These are phyloP conservation scores for Panellus pusillus DNA, from an alignment of 768 basidiomycete genomes.

Conservation along the genomic window DNA sequence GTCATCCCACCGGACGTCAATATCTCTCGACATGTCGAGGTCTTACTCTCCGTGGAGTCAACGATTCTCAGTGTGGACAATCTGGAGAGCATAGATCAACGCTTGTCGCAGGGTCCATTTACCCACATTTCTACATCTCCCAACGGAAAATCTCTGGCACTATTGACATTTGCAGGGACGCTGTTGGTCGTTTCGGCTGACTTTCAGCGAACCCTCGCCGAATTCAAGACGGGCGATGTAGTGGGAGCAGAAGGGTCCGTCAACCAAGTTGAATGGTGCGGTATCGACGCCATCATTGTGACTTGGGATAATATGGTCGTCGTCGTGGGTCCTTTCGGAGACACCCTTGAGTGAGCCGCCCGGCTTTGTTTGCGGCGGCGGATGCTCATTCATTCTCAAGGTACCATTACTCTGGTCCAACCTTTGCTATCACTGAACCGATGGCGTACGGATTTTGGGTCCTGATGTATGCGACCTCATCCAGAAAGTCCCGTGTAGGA, in stretches of 20 bases:
- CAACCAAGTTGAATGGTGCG: constrained; percentile 89
- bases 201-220: constrained; percentile 85
- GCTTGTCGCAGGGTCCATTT: constrained; percentile 87
- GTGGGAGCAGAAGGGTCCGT: constrained; percentile 57
- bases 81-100: constrained; percentile 85
- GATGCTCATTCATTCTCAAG: constrained; percentile 39
- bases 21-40: constrained; percentile 87
- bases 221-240: constrained; percentile 70
- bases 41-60: constrained; percentile 76
- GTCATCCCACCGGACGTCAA: constrained; percentile 89
- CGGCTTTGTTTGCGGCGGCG: neutral
- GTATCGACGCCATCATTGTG: constrained; percentile 89
- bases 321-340: constrained; percentile 91
- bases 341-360: constrained; percentile 70
- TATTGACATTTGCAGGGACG: constrained; percentile 68
- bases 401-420: constrained; percentile 75
- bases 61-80: constrained; percentile 88
- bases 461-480: constrained; percentile 83
- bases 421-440: constrained; percentile 81
- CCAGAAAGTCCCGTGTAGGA: constrained; percentile 88
- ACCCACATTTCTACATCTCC: constrained; percentile 86
- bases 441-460: constrained; percentile 84
- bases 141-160: constrained; percentile 88
- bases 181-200: constrained; percentile 96
- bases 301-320: constrained; percentile 78